Base-by-base conservation (phyloP, 805 yeast species). In the Ogataea ganodermae region DNA sequence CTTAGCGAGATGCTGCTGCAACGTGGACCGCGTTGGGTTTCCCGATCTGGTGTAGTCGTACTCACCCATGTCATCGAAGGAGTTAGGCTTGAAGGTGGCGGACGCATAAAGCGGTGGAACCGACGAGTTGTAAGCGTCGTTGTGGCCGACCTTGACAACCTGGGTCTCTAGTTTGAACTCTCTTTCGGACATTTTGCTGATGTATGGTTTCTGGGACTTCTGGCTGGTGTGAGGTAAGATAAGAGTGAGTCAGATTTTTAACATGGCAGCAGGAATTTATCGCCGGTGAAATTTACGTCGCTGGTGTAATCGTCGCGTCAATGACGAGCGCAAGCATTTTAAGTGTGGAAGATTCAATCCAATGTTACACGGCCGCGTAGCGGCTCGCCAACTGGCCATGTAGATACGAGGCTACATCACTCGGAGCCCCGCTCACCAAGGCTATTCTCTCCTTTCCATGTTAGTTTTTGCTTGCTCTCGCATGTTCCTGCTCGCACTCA, bases 31-130 rank as follows among this genome's bases (percentile, higher is more conserved):
- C 1, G 97, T 89, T 20, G 98, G 98, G 69, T 91, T 91, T 3
- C 98, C 97, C 12, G 95, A 85, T 57, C 98, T 76, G 0, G 97
- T 89, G 68, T 88, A 88, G 63, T 85, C 92, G 62, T 83, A 89
- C 57, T 83, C 85, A 2, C 95, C 92, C 84, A 86, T 79, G 58
- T 85, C 82, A 32, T 79, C 72, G 51, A 88, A 70, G 0, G 87
- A 79, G 37, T 75, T 76, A 66, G 88, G 94, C 68, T 89, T 90
- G 74, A 91, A 91, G 5, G 98, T 91, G n/a, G 98, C 96, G 0
- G 94, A 81, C 66, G 89, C 96, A 69, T 91, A 91, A 33, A 91
- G 73, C 3, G 98, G 97, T 9, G 95, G 89, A 22, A 85, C 84
- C 4, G 94, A 84, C 1, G 97, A 81, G 52, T 84, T 80, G 72